Evolutionary conservation across 2,329 filamentous ascomycete species (phyloP).

Genomic region (Diaporthe helianthi): DNA sequence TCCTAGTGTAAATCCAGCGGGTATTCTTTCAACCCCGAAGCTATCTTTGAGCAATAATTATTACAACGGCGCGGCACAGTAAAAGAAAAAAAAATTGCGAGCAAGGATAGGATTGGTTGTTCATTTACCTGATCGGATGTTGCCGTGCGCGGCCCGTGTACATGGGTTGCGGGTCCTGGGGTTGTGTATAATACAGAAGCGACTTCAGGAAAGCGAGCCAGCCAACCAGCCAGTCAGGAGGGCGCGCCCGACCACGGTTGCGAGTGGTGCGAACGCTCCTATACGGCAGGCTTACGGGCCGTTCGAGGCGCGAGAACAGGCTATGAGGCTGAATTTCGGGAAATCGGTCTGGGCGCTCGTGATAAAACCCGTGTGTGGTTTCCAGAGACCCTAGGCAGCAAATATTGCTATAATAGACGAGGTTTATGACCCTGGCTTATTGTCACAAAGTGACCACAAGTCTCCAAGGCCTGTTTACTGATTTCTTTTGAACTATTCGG

Average conservation of each 20-base stretch:
- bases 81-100: not conserved
- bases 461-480: too few relatives aligned
- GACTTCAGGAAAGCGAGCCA: too few relatives aligned
- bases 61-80: too few relatives aligned
- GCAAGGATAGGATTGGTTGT: not conserved
- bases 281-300: not conserved
- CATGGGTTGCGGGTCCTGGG: not conserved
- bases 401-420: not conserved
- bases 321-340: not conserved
- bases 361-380: not conserved
- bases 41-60: not conserved
- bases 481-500: too few relatives aligned
- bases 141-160: not conserved
- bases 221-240: not conserved
- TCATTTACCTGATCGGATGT: not conserved
- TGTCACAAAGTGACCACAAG: not conserved
- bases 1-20: not conserved
- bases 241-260: not conserved
- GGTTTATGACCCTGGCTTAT: not conserved
- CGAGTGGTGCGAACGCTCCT: not conserved
- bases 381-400: not conserved
- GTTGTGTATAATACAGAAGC: not conserved
- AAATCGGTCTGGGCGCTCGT: not conserved
- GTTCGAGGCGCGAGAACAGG: not conserved
- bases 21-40: too few relatives aligned